phyloP scores from a whole-genome alignment of 2,329 filamentous ascomycete species.

The Xylaria sp. region DNA sequence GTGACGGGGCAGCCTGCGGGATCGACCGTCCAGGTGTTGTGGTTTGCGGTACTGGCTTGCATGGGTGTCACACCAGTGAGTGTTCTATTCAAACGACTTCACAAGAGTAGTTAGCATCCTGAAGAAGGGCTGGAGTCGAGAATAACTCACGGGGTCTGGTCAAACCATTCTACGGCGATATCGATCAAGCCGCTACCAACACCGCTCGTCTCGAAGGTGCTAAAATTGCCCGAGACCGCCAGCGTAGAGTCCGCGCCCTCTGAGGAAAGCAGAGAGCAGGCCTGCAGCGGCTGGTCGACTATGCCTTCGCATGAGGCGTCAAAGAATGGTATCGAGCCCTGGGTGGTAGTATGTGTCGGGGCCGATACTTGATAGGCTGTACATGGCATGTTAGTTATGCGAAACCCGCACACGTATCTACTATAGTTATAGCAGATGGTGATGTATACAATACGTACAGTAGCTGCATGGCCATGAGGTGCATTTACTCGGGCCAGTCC shows the following conservation, averaged over 20 bases:
- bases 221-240: conserved; percentile 29
- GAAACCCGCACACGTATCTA: neutral
- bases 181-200: conserved; percentile 27
- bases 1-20: conserved; percentile 23
- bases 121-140: neutral
- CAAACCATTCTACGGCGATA: conserved; percentile 22
- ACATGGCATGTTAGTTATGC: neutral
- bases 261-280: conserved; percentile 14
- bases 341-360: conserved; percentile 9
- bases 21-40: conserved; percentile 20
- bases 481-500: conserved; percentile 24
- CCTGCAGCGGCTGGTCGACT: conserved; percentile 23
- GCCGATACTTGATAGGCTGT: conserved; percentile 24
- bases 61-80: conserved; percentile 24
- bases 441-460: conserved; percentile 19
- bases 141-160: conserved; percentile 20
- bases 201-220: conserved; percentile 31
- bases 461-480: conserved; percentile 26
- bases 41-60: conserved; percentile 22
- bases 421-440: neutral
- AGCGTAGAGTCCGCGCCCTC: neutral
- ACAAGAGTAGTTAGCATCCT: neutral
- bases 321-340: conserved; percentile 22
- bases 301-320: conserved; percentile 20
- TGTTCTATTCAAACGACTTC: conserved; percentile 8